Conservation (phyloP, 1,284 basidiomycete genomes). For the Porogramme epimiltina region DNA sequence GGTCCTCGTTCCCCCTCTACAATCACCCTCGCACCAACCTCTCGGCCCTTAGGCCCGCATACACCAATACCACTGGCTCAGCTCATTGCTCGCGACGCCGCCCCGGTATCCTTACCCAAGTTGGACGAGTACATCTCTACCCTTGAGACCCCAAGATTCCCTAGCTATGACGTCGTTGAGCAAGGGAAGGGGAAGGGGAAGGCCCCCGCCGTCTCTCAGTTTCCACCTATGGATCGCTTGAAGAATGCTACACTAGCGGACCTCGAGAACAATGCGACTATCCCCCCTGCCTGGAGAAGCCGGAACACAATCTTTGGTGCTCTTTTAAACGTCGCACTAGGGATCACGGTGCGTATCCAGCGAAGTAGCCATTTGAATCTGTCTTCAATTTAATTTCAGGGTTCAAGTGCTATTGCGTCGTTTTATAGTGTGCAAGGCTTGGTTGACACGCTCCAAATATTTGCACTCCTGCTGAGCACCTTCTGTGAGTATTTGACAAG, state of each 20-base stretch:
- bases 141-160: constrained; percentile 44
- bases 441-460: constrained; percentile 68
- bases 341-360: constrained; percentile 49
- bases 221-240: constrained; percentile 63
- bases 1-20: constrained; percentile 8
- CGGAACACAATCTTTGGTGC: constrained; percentile 51
- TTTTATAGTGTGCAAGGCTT: constrained; percentile 73
- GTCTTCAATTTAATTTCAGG: constrained; percentile 38
- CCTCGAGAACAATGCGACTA: constrained; percentile 53
- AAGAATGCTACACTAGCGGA: constrained; percentile 55
- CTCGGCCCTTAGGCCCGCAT: constrained; percentile 31
- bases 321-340: constrained; percentile 44
- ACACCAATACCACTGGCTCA: constrained; percentile 54
- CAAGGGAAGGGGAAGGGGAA: constrained; percentile 29
- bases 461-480: constrained; percentile 67
- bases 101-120: constrained; percentile 57
- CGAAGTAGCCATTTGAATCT: not conserved
- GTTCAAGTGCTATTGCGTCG: constrained; percentile 64
- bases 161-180: constrained; percentile 9
- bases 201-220: constrained; percentile 40
- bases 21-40: constrained; percentile 12
- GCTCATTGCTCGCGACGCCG: constrained; percentile 57
- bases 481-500: constrained; percentile 44
- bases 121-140: constrained; percentile 58
- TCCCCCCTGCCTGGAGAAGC: constrained; percentile 55